Percentiles rank a stretch among this genome's conserved stretches.
Conservation (phyloP, 129 eudicot genomes). For the Artemisia annua region DNA sequence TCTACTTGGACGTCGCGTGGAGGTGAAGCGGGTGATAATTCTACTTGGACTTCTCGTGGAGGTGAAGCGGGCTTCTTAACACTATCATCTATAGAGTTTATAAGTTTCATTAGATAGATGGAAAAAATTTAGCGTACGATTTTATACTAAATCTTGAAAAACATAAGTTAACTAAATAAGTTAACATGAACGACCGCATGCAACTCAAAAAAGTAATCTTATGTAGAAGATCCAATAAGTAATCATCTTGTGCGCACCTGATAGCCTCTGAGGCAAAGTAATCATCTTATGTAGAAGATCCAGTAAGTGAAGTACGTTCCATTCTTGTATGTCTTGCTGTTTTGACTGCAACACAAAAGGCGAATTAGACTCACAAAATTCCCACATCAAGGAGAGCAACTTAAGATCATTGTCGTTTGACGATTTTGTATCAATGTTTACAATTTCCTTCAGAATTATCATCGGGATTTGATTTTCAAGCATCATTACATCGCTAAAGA, state of each 20-base stretch:
- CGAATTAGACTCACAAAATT: constrained; percentile 19
- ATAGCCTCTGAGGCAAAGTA: neutral
- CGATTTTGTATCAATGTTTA: neutral
- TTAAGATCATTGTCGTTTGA: neutral
- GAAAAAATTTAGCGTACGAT: too few relatives aligned
- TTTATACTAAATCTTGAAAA: neutral
- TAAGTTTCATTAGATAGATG: too few relatives aligned
- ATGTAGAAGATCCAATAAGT: too few relatives aligned
- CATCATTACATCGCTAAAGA: constrained; percentile 39
- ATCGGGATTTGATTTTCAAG: constrained; percentile 45
- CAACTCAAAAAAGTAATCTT: too few relatives aligned
- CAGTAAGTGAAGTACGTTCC: constrained; percentile 16
- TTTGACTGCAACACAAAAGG: constrained; percentile 6
- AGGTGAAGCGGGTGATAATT: neutral
- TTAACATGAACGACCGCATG: neutral
- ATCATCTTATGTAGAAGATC: constrained; percentile 24
- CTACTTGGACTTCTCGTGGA: too few relatives aligned
- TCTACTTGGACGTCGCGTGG: constrained; percentile 11
- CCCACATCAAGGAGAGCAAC: constrained; percentile 15
- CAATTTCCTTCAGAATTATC: constrained; percentile 27
- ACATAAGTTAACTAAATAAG: neutral
- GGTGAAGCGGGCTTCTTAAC: neutral
- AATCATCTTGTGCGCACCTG: neutral
- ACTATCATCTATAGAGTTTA: neutral
- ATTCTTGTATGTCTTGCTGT: neutral